Conservation (phyloP, 2,329 filamentous ascomycete species). For the Colletotrichum godetiae region DNA sequence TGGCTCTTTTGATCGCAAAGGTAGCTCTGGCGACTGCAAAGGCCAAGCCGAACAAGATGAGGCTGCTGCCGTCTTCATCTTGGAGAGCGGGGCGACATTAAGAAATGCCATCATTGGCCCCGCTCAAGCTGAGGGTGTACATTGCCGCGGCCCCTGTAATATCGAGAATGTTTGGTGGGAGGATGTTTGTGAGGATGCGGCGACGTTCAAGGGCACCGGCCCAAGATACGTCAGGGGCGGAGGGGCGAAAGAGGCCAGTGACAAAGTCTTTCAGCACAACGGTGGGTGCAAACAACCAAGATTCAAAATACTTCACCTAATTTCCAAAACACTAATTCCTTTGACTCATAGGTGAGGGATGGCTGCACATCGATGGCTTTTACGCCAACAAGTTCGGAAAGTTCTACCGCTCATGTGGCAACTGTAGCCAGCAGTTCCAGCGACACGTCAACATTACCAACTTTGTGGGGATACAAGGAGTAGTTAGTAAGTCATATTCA, state of each 20-base stretch:
- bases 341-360: neutral
- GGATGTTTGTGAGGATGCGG: conserved; percentile 11
- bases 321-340: neutral
- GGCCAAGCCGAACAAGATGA: neutral
- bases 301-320: no score
- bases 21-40: neutral
- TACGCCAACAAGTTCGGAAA: conserved; percentile 2
- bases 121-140: conserved; percentile 3
- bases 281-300: neutral
- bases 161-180: conserved; percentile 19
- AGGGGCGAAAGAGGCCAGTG: neutral
- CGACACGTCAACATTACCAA: conserved; percentile 27
- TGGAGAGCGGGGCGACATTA: conserved; percentile 7
- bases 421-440: conserved; percentile 19
- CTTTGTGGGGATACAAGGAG: conserved; percentile 22
- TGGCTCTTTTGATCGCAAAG: conserved; percentile 1
- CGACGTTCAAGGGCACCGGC: neutral
- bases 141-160: neutral
- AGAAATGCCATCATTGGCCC: conserved; percentile 11
- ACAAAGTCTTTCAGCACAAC: conserved; percentile 10
- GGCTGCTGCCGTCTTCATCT: conserved; percentile 1
- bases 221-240: neutral
- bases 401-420: conserved; percentile 9
- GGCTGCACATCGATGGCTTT: conserved; percentile 6
- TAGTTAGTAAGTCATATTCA: neutral